Percentiles rank a stretch among this genome's conserved stretches.
Evolutionary conservation across 1,284 basidiomycete species (phyloP).

Genomic region (Moniliella sp.): DNA sequence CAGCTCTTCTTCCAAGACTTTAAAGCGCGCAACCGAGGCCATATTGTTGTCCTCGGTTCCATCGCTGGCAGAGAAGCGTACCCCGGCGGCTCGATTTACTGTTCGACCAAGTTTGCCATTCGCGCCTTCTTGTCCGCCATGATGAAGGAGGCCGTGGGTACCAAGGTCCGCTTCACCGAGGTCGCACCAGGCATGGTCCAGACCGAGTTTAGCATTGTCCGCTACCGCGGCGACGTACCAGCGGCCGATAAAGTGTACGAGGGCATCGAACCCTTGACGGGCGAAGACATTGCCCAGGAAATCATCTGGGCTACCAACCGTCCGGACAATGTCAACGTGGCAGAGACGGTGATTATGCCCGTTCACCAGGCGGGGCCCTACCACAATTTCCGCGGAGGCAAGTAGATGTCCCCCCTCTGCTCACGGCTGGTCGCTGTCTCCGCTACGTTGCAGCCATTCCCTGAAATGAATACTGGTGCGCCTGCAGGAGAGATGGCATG

Average conservation of each 20-base stretch:
- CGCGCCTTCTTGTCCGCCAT: slow-evolving; percentile 65
- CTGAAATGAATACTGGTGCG: too few species aligned
- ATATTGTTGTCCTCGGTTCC: slow-evolving; percentile 85
- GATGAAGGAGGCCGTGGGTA: slow-evolving; percentile 64
- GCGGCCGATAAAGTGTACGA: slow-evolving; percentile 24
- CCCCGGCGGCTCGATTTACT: slow-evolving; percentile 35
- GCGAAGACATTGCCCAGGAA: slow-evolving; percentile 52
- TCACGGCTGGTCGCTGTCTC: too few species aligned
- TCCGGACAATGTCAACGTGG: slow-evolving; percentile 29
- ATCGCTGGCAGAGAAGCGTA: slow-evolving; percentile 80
- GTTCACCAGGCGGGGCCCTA: not conserved
- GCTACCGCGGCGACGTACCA: slow-evolving; percentile 14
- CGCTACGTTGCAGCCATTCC: too few species aligned
- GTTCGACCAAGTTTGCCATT: slow-evolving; percentile 60
- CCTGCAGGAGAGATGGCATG: too few species aligned
- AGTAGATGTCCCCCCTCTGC: too few species aligned
- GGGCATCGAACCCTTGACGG: slow-evolving; percentile 21
- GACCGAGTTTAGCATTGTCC: slow-evolving; percentile 37
- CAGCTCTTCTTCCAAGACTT: slow-evolving; percentile 51
- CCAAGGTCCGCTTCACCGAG: slow-evolving; percentile 46
- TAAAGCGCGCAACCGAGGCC: slow-evolving; percentile 63
- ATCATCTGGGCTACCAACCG: slow-evolving; percentile 84
- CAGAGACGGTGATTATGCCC: slow-evolving; percentile 8
- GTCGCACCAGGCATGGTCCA: slow-evolving; percentile 55
- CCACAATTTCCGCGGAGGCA: not conserved